Evolutionary conservation across 306 rosid species (phyloP).

Genomic region (Corylus heterophylla): DNA sequence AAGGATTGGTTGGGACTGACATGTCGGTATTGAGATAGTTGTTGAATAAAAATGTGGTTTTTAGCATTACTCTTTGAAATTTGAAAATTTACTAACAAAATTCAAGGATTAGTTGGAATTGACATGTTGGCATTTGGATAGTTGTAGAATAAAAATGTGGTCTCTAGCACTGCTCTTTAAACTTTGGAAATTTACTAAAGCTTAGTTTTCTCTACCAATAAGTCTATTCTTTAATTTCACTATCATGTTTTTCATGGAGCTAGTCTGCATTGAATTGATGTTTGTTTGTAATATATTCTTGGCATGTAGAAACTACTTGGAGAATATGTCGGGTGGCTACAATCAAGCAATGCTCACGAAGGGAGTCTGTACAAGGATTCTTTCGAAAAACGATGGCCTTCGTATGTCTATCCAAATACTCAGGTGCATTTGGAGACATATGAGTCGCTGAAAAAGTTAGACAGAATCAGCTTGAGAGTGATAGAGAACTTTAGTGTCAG

Average conservation of each 20-base stretch:
- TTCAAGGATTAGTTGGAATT: too few relatives aligned
- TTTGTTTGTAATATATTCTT: conserved; percentile 20
- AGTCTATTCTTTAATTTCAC: conserved; percentile 8
- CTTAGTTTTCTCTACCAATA: neutral
- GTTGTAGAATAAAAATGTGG: too few relatives aligned
- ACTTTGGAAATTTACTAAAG: neutral
- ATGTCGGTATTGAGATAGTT: too few relatives aligned
- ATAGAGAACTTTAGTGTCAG: conserved; percentile 62
- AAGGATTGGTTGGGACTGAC: too few relatives aligned
- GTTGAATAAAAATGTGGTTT: too few relatives aligned
- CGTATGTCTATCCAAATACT: conserved; percentile 41
- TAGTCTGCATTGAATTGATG: neutral
- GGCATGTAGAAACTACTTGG: conserved; percentile 59
- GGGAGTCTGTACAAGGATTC: conserved; percentile 68
- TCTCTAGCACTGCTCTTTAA: too few relatives aligned
- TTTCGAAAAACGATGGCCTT: conserved; percentile 66
- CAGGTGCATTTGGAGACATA: conserved; percentile 53
- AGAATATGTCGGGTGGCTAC: conserved; percentile 73
- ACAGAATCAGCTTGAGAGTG: conserved; percentile 58
- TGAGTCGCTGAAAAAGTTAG: conserved; percentile 53
- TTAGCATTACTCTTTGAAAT: too few relatives aligned
- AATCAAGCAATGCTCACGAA: conserved; percentile 57
- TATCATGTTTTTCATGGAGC: neutral
- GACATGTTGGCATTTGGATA: too few relatives aligned
- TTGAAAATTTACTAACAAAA: too few relatives aligned